These are phyloP conservation scores for Aspergillus tanneri DNA, from an alignment of 2,329 filamentous ascomycete species.

Conservation along the genomic window DNA sequence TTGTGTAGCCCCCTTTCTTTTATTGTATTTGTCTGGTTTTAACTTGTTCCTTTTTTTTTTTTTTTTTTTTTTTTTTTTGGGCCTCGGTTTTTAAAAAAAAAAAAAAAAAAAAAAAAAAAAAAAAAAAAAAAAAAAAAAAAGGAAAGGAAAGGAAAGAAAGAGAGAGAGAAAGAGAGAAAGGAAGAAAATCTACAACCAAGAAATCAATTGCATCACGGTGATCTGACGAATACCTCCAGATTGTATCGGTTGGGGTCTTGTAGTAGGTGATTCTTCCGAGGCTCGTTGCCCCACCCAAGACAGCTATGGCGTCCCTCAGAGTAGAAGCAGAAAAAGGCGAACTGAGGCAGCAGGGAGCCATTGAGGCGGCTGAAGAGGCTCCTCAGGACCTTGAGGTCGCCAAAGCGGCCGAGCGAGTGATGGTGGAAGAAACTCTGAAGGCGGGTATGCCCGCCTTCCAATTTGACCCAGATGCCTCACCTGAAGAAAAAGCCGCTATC, in stretches of 20 bases:
- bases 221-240: constrained; percentile 11
- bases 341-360: constrained; percentile 76
- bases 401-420: constrained; percentile 68
- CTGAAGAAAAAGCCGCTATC: constrained; percentile 80
- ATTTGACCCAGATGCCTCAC: constrained; percentile 81
- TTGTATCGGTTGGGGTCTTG: constrained; percentile 12
- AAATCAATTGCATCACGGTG: background rate
- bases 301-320: constrained; percentile 33
- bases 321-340: constrained; percentile 51
- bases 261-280: constrained; percentile 21
- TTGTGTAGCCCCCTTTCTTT: no score
- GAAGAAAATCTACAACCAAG: no score
- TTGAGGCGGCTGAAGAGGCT: constrained; percentile 65
- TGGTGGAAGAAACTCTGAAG: constrained; percentile 74
- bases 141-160: background rate
- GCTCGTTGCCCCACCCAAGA: constrained; percentile 11
- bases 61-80: constrained; percentile 1
- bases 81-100: no score
- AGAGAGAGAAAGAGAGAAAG: no score
- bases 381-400: constrained; percentile 63
- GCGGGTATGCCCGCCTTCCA: constrained; percentile 77
- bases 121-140: no score
- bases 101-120: no score
- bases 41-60: background rate
- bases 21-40: no score